These are phyloP conservation scores for Rhizopus delemar DNA, from an alignment of 371 early-diverging fungal species.

Conservation along the genomic window DNA sequence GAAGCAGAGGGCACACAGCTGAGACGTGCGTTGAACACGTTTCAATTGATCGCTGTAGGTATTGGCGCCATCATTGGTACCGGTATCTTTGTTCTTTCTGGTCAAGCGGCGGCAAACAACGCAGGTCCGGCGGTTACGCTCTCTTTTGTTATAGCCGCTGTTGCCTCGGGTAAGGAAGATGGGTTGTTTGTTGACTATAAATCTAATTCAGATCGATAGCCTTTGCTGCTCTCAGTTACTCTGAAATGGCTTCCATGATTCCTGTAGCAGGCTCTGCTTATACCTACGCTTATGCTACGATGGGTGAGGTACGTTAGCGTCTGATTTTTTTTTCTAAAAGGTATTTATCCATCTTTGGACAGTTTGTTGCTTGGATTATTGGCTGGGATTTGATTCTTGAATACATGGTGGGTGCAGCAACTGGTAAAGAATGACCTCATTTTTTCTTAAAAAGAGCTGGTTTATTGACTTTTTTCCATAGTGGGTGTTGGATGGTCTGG, in stretches of 20 bases:
- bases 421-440: slow-evolving; percentile 37
- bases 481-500: slow-evolving; percentile 76
- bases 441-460: background rate
- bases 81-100: slow-evolving; percentile 65
- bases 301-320: slow-evolving; percentile 63
- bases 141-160: slow-evolving; percentile 74
- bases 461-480: slow-evolving; percentile 5
- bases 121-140: slow-evolving; percentile 84
- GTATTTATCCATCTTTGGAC: background rate
- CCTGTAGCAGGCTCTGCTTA: slow-evolving; percentile 86
- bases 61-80: slow-evolving; percentile 80
- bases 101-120: slow-evolving; percentile 72
- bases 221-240: slow-evolving; percentile 77
- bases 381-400: slow-evolving; percentile 88
- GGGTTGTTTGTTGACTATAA: background rate
- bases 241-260: slow-evolving; percentile 82
- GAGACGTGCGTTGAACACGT: slow-evolving; percentile 43
- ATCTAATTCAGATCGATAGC: slow-evolving; percentile 21
- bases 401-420: slow-evolving; percentile 77
- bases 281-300: slow-evolving; percentile 80
- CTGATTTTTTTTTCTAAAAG: background rate
- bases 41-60: slow-evolving; percentile 57
- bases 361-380: slow-evolving; percentile 77
- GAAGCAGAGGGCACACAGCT: slow-evolving; percentile 53
- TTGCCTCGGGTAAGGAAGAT: slow-evolving; percentile 55